Percentiles rank a stretch among this genome's conserved stretches.
These are phyloP conservation scores for Teratosphaeriaceae sp. DNA, from an alignment of 2,329 filamentous ascomycete species.

Conservation along the genomic window DNA sequence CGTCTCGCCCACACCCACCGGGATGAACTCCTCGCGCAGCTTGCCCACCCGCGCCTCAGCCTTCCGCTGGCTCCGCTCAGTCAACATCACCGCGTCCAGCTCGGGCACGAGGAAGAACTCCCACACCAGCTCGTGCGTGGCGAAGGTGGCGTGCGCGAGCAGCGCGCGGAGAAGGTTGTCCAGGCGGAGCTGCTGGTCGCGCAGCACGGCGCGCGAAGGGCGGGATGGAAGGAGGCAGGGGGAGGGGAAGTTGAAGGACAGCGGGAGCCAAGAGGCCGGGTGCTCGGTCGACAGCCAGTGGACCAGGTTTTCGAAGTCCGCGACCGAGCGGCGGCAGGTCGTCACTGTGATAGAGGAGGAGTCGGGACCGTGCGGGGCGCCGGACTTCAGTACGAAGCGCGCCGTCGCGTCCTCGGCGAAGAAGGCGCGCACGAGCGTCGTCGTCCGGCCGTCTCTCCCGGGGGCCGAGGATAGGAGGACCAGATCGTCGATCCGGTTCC, in stretches of 20 bases:
- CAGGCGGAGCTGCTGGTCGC: slow-evolving; percentile 78
- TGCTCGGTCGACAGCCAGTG: slow-evolving; percentile 81
- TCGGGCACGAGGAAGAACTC: slow-evolving; percentile 98
- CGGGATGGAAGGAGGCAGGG: slow-evolving; percentile 92
- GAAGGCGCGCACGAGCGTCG: slow-evolving; percentile 88
- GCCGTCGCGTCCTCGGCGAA: slow-evolving; percentile 96
- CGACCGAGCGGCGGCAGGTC: slow-evolving; percentile 78
- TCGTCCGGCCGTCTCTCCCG: slow-evolving; percentile 71
- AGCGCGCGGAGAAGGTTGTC: slow-evolving; percentile 86
- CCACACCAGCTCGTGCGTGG: slow-evolving; percentile 96
- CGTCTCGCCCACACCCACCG: slow-evolving; percentile 53
- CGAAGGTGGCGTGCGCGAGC: slow-evolving; percentile 82
- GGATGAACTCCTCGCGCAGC: slow-evolving; percentile 81
- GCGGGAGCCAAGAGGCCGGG: slow-evolving; percentile 90
- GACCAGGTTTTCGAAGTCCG: slow-evolving; percentile 86
- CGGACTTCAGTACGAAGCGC: slow-evolving; percentile 88
- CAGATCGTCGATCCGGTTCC: slow-evolving; percentile 93
- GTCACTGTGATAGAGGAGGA: slow-evolving; percentile 94
- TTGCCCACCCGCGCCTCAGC: slow-evolving; percentile 75
- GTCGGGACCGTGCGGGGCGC: slow-evolving; percentile 70
- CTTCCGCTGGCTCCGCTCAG: slow-evolving; percentile 79
- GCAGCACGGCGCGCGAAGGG: slow-evolving; percentile 77
- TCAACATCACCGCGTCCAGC: slow-evolving; percentile 82
- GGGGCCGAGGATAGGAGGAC: slow-evolving; percentile 71
- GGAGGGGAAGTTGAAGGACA: slow-evolving; percentile 67